Base-by-base conservation (phyloP, 495 filamentous ascomycete genomes). In the Tirmania nivea region DNA sequence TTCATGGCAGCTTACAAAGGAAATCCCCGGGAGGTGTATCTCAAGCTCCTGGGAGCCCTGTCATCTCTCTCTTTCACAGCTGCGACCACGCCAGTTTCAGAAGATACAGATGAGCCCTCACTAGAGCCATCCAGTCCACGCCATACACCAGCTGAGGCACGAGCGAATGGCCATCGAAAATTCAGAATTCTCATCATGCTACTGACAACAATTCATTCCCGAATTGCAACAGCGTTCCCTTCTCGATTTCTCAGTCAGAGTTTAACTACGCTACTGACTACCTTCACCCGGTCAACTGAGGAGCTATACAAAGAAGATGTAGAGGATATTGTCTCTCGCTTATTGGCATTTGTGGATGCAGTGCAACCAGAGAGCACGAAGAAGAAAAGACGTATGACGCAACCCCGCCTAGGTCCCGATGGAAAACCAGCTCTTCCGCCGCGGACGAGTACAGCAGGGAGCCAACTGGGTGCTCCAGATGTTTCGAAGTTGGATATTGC, bases 241-340 rank as follows among this genome's bases (percentile, higher is more conserved):
- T 92, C 85, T 54, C 81, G 88, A 16, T 97, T 97, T 66, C 73
- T 97, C 34, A 84, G 84, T n/a, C 84, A 84, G 1, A 86, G 86
- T 34, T 74, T 96, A 14, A 69, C 66, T 20, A 67, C 64, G 7
- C 45, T 72, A n/a, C 52, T 70, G 21, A 60, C 57, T 10, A 50
- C 59, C 34, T 64, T 65, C 49, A 65, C 55, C 35, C 64, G 63
- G 39, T 56, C 62, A 12, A 56, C 61, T 1, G 59, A 64, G 34
- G 53, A 52, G 48, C 55, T 62, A 11, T 58, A 61, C 17, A 55
- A 54, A 2, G 54, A 55, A n/a, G 62, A 55, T 8, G 56, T 60
- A 14, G 57, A 62, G 31, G 59, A 52, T 14, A 34, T 56, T 42
- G 20, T 65, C 35, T 52, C 55, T 49, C 56, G 50, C 1, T 17